Base-by-base conservation (phyloP, 768 basidiomycete species). In the Sarcomyxa edulis region DNA sequence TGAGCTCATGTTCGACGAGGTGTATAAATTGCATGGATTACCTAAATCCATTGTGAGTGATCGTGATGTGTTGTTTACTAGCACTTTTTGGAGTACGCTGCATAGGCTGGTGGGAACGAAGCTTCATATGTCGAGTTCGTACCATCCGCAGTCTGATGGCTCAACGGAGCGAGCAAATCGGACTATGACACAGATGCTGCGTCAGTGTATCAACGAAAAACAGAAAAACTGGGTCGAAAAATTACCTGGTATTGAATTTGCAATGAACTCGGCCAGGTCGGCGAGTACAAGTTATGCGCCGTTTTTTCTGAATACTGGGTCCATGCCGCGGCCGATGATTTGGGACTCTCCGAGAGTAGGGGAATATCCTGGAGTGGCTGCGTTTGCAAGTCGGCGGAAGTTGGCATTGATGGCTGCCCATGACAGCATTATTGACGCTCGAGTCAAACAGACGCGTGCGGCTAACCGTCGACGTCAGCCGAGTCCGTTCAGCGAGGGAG, bases 211-310 rank as follows among this genome's bases (percentile, higher is more conserved):
- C 0, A 6, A 27, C 2, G 35, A 39, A 5, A 37, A 56, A 24
- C 59, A 61, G 39, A 48, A 48, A 28, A 52, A 59, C 30, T 66
- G 61, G 62, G 55, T 46, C 1, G 3, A 19, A 2, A 49, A 44
- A 29, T 29, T 65, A 19, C 54, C 60, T 3, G 52, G 5, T 11
- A 60, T 64, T 19, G 62, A 67, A 44, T 67, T 66, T 48, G 41
- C 65, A 1, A 52, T 68, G n/a, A 69, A 68, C 35, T 42, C 36
- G 1, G 59, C 65, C 0, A 32, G 54, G 0, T 62, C 61, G 0
- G 57, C 59, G 7, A 50, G 49, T 1, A 69, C 65, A 2, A 59
- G 64, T 1, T 64, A 49, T 39, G 34, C 62, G 0, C 67, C 64
- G 2, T 69, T 68, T 46, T 55, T 55, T 19, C 49, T 50, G n/a